Evolutionary conservation across 805 yeast genomes (phyloP), one percentile per base, ranked within the genome.

Genomic region (Diddensiella santjacobensis): DNA sequence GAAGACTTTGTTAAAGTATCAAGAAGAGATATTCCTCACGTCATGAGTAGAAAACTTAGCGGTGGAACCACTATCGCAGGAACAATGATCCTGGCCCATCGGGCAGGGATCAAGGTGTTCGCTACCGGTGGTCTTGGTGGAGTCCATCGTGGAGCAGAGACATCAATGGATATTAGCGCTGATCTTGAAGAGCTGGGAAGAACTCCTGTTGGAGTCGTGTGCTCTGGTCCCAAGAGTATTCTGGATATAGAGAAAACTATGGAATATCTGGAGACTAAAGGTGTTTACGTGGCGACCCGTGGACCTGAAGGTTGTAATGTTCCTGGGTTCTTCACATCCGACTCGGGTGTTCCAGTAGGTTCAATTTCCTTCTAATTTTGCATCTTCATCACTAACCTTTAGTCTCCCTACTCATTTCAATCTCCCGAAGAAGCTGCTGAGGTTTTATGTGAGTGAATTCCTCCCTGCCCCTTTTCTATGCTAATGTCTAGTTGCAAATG

Each of bases 71-170:
- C 96, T 0, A 87, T 88, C 49, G 87, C 96, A 2, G 82, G 86
- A 22, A 88, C 96, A 0, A 87, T 87, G 95, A 83, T 88, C 18
- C 64, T 89, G 17, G 81, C 96, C 0, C 72, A 80, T 45, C 60
- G 67, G 58, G 89, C 90, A 0, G 93, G 95, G 0, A 85, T 88
- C 56, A 75, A 78, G 56, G 87, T 89, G 10, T 89, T 88, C 71
- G 93, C 95, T 1, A 89, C 96, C 2, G 96, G 96, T 26, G 96
- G 96, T 0, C 72, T 88, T 17, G 96, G 96, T 18, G 96, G 96
- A 18, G 96, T 87, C 8, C 95, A 88, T 58, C 74, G 87, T 48
- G 85, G 84, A 4, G 91, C 85, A 18, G 84, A 84, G 47, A 55
- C 67, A 23, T 79, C 89, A 1, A 76, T 87, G 81, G 96, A 88